Evolutionary conservation across 2,329 filamentous ascomycete genomes (phyloP).

Genomic region (Ploettnerulaceae sp.): DNA sequence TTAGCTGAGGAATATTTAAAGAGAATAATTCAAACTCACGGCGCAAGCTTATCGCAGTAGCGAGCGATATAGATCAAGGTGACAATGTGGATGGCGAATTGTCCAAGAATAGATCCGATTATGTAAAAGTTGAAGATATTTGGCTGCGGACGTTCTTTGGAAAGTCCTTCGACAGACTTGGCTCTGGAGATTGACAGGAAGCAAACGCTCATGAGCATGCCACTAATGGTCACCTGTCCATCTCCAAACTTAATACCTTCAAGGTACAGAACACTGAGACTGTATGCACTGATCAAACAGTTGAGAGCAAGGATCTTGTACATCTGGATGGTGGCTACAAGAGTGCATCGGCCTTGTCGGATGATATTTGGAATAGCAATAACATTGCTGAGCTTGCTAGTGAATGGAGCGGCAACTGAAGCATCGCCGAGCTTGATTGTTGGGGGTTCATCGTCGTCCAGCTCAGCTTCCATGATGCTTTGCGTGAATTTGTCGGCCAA

Average conservation of each 20-base stretch:
- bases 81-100: slow-evolving; percentile 92
- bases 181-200: slow-evolving; percentile 98
- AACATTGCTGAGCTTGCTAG: slow-evolving; percentile 94
- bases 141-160: slow-evolving; percentile 93
- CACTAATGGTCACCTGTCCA: slow-evolving; percentile 95
- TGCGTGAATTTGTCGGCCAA: slow-evolving; percentile 83
- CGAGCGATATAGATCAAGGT: slow-evolving; percentile 92
- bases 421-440: slow-evolving; percentile 96
- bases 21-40: slow-evolving; percentile 51
- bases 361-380: slow-evolving; percentile 98
- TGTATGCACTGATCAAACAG: slow-evolving; percentile 97
- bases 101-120: slow-evolving; percentile 92
- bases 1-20: slow-evolving; percentile 24
- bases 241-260: slow-evolving; percentile 99
- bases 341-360: slow-evolving; percentile 91
- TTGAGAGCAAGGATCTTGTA: slow-evolving; percentile 99
- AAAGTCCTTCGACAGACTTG: slow-evolving; percentile 89
- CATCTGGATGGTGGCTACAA: slow-evolving; percentile 99
- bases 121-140: slow-evolving; percentile 99
- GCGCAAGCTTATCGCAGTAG: slow-evolving; percentile 79
- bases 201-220: slow-evolving; percentile 99
- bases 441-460: slow-evolving; percentile 83
- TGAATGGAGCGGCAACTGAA: slow-evolving; percentile 95
- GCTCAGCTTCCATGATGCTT: slow-evolving; percentile 83
- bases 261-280: slow-evolving; percentile 89